Conservation (phyloP, 2,329 filamentous ascomycete species). For the Colletotrichum navitas region DNA sequence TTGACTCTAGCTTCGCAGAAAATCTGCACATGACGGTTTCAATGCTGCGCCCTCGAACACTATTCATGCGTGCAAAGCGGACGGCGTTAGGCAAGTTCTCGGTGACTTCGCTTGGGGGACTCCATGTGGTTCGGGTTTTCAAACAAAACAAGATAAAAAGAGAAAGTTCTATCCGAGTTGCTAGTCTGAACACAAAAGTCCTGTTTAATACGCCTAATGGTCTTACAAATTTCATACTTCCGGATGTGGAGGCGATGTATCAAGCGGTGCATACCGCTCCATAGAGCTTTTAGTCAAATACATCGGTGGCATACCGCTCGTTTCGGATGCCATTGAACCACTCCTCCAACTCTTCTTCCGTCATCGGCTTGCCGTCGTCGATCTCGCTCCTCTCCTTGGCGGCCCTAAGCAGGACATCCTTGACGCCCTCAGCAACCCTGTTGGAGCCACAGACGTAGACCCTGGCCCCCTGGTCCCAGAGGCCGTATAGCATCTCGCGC, state of each 20-base stretch:
- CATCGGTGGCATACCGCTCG: constrained; percentile 70
- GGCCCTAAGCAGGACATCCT: constrained; percentile 47
- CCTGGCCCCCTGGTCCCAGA: constrained; percentile 58
- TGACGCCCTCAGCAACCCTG: constrained; percentile 57
- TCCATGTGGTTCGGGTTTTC: neutral
- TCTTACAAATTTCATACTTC: neutral
- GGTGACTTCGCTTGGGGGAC: too few species aligned
- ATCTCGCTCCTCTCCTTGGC: constrained; percentile 46
- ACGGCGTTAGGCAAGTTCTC: too few species aligned
- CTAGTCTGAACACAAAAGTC: neutral
- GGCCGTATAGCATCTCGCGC: constrained; percentile 47
- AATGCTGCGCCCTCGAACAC: neutral
- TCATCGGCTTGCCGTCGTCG: constrained; percentile 46
- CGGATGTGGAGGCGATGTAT: neutral
- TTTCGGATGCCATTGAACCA: constrained; percentile 66
- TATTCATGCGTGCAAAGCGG: neutral
- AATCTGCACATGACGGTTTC: neutral
- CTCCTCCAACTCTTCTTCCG: constrained; percentile 53
- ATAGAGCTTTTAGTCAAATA: constrained; percentile 63
- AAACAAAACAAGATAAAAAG: too few species aligned
- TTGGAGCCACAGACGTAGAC: constrained; percentile 73
- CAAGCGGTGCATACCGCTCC: neutral
- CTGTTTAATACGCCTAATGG: neutral
- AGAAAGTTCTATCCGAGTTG: neutral
- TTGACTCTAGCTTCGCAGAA: neutral